phyloP scores from a whole-genome alignment of 202 grass and related monocot genomes.

The Schoenoplectus tabernaemontani region DNA sequence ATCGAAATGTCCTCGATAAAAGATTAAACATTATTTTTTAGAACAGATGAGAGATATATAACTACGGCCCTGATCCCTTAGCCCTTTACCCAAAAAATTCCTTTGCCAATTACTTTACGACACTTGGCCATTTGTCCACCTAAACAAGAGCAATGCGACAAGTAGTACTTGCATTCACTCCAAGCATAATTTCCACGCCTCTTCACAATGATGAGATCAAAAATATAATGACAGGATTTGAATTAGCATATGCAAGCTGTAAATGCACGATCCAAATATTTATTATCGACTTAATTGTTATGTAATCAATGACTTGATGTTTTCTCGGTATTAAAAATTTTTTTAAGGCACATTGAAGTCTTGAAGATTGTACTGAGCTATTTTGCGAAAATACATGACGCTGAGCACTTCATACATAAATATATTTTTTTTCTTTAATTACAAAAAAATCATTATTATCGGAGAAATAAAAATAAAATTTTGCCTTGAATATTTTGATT shows the following conservation, averaged over 20 bases:
- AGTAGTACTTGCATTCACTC: not conserved
- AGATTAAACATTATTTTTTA: not conserved
- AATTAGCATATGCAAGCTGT: not conserved
- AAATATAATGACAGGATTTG: not conserved
- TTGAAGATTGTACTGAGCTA: no score
- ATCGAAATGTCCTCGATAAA: not conserved
- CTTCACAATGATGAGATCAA: not conserved
- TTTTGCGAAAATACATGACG: no score
- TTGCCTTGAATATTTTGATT: no score
- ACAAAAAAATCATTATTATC: no score
- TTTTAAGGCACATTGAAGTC: no score
- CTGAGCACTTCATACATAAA: no score
- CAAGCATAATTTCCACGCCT: no score
- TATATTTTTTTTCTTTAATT: no score
- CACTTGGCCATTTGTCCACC: not conserved
- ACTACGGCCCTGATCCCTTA: not conserved
- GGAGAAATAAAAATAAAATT: no score
- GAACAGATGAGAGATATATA: not conserved
- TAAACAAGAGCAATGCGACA: not conserved
- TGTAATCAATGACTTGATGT: not conserved
- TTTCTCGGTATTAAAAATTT: no score
- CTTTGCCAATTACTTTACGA: not conserved
- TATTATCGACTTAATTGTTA: not conserved
- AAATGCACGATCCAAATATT: not conserved
- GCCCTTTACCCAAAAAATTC: not conserved